Evolutionary conservation across 208 protist species (phyloP), one percentile per base, ranked within the genome.

Genomic region (Leishmania braziliensis): DNA sequence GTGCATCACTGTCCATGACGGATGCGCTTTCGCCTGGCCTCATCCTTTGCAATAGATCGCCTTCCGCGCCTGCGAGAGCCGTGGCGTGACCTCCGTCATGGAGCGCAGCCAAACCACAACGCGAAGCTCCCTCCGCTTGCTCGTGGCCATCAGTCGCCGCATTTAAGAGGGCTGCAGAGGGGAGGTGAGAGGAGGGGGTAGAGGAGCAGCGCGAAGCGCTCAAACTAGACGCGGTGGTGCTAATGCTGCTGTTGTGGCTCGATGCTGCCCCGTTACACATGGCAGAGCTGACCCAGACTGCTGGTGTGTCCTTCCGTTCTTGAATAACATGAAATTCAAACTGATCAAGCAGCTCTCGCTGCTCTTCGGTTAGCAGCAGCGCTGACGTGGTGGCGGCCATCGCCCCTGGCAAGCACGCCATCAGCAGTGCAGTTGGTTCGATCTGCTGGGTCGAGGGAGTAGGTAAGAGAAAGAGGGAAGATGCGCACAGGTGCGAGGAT

Each of bases 291-390:
- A 80, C 70, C 16, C n/a, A 48, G 6, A 84, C 5, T 10, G 80
- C 76, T n/a, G 70, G 50, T 1, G 76, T 77, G 48, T 77, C 74
- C 3, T 20, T 36, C 14, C 60, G 23, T 33, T 65, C 70, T 12
- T 73, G 29, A 63, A 84, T 76, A 33, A 70, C 54, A 20, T 78
- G 76, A 9, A 80, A 73, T 23, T 77, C 70, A 46, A 84, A 84
- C 69, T 80, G 68, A 23, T 70, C 81, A 0, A 84, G 76, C 63
- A 84, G 50, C 36, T 16, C 8, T 33, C 51, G 66, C 50, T 84
- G 76, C 81, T 75, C 81, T 14, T 60, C 76, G 23, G 70, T 60
- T 20, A 79, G 75, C 48, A 76, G 72, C 72, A n/a, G 29, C 51
- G 72, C 1, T n/a, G 51, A 53, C 4, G 48, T 9, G 33, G 72